phyloP scores from a whole-genome alignment of 164 flowering plant genomes.

The Kingdonia uniflora region DNA sequence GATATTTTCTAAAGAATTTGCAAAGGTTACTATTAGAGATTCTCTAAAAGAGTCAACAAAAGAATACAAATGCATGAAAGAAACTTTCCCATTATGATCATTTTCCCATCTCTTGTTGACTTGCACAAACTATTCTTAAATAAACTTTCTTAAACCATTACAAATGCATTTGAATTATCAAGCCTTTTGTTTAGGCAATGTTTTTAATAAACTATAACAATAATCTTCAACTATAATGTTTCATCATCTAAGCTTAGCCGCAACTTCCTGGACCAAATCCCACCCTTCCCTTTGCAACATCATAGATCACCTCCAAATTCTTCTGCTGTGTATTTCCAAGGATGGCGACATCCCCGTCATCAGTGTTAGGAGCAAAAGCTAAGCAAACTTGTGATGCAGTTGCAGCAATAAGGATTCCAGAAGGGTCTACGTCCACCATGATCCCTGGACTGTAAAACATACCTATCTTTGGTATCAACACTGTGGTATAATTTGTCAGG shows the following conservation, averaged over 20 bases:
- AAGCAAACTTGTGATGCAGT: conserved; percentile 22
- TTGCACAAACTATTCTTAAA: no score
- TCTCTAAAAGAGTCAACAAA: no score
- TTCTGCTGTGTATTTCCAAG: conserved; percentile 40
- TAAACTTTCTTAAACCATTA: no score
- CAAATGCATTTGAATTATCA: no score
- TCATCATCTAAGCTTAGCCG: conserved; percentile 1
- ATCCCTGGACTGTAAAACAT: conserved; percentile 18
- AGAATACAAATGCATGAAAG: no score
- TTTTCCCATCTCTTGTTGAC: no score
- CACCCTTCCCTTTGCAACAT: conserved; percentile 25
- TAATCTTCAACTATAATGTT: no score
- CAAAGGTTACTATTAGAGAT: no score
- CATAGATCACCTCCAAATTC: conserved; percentile 31
- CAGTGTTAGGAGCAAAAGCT: conserved; percentile 27
- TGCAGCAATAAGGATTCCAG: conserved; percentile 17
- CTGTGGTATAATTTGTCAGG: conserved; percentile 10
- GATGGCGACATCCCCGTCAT: conserved; percentile 12
- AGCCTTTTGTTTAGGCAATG: no score
- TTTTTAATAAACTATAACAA: no score
- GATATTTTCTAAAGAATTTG: no score
- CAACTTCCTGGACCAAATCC: conserved; percentile 39
- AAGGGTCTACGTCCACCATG: conserved; percentile 10
- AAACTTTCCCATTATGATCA: no score
- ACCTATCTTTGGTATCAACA: conserved; percentile 18